phyloP scores from a whole-genome alignment of 176 grass and related monocot species.

The Phyllostachys edulis region DNA sequence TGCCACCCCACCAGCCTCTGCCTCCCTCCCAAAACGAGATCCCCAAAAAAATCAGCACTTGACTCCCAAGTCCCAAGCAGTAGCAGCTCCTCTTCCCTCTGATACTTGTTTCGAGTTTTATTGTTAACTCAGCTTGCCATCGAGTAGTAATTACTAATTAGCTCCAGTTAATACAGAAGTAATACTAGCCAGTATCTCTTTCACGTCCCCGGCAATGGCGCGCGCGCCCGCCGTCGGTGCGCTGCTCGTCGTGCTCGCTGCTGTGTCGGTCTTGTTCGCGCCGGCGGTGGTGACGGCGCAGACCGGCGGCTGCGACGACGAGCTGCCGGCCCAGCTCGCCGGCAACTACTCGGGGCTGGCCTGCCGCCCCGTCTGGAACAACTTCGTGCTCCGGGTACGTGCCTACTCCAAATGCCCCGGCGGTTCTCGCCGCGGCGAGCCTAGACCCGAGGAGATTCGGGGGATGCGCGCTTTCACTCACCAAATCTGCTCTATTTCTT shows the following conservation, averaged over 20 bases:
- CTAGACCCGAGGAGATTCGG: conserved; percentile 20
- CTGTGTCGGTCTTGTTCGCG: conserved; percentile 16
- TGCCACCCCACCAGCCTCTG: conserved; percentile 20
- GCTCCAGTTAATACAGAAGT: conserved; percentile 5
- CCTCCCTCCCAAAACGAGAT: background rate
- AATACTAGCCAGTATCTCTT: background rate
- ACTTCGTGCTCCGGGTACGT: conserved; percentile 79
- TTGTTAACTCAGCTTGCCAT: background rate
- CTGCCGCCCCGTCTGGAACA: conserved; percentile 82
- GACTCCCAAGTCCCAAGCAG: background rate
- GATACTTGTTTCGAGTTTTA: background rate
- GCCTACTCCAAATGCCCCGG: background rate
- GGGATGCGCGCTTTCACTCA: background rate
- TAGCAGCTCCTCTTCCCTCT: background rate
- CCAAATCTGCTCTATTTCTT: conserved; percentile 1
- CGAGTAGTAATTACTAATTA: background rate
- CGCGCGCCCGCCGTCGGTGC: conserved; percentile 13
- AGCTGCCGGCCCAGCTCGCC: conserved; percentile 46
- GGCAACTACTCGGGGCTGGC: conserved; percentile 71
- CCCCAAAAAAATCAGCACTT: background rate
- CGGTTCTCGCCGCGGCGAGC: background rate
- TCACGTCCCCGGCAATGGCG: conserved; percentile 42
- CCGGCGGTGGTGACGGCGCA: conserved; percentile 40
- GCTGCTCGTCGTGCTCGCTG: conserved; percentile 36
- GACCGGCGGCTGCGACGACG: conserved; percentile 47